Conservation (phyloP, 768 basidiomycete genomes). For the Boletus fagicola region DNA sequence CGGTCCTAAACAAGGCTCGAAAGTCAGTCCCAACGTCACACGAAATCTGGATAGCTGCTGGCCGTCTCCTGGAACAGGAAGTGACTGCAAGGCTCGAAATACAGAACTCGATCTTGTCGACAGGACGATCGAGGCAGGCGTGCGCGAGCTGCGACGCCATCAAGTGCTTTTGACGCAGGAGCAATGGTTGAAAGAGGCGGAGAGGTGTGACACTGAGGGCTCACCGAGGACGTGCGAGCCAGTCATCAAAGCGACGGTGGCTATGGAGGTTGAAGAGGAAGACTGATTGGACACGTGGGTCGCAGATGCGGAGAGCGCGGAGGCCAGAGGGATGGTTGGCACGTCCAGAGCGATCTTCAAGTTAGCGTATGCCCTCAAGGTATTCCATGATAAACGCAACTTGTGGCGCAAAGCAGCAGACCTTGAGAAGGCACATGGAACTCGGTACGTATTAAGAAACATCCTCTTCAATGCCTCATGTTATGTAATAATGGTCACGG, state of each 20-base stretch:
- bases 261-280: constrained; percentile 94
- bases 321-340: constrained; percentile 68
- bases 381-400: constrained; percentile 82
- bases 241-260: constrained; percentile 91
- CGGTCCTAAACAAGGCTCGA: constrained; percentile 93
- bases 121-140: constrained; percentile 83
- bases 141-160: constrained; percentile 72
- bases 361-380: constrained; percentile 89
- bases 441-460: constrained; percentile 47
- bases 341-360: constrained; percentile 84
- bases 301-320: constrained; percentile 84
- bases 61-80: constrained; percentile 87
- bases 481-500: constrained; percentile 1
- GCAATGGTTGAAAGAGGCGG: constrained; percentile 96
- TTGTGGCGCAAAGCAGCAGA: constrained; percentile 92
- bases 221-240: constrained; percentile 89
- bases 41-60: constrained; percentile 99
- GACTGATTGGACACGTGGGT: constrained; percentile 89
- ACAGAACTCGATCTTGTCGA: constrained; percentile 78
- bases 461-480: background rate
- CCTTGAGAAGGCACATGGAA: constrained; percentile 89
- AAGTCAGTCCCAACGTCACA: constrained; percentile 93
- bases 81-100: constrained; percentile 51
- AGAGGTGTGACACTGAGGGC: constrained; percentile 84
- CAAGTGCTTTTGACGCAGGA: constrained; percentile 85